A percentile compares a stretch with the other conserved stretches of the same genome.
These are phyloP conservation scores for Auricularia sp. DNA, from an alignment of 768 basidiomycete species.

Conservation along the genomic window DNA sequence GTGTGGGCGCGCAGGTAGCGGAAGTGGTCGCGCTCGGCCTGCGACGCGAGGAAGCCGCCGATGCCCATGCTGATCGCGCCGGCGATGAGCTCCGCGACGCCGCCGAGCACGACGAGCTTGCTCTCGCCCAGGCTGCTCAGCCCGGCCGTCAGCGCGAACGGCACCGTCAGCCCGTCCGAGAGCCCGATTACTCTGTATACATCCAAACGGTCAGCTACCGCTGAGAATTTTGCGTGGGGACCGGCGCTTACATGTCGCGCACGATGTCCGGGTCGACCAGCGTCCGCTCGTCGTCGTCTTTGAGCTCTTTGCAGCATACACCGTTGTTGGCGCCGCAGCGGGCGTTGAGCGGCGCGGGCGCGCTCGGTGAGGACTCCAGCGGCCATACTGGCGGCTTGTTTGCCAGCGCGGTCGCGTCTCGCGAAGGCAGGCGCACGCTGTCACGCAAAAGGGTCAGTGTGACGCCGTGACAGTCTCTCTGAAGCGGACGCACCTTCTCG, in stretches of 20 bases:
- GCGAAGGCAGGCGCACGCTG: background rate
- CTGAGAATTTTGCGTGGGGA: conserved; percentile 3
- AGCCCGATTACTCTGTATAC: conserved; percentile 70
- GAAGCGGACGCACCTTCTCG: background rate
- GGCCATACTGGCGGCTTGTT: background rate
- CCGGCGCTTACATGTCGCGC: conserved; percentile 62
- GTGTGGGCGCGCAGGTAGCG: conserved; percentile 70
- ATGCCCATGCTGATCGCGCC: conserved; percentile 98
- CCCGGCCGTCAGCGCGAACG: conserved; percentile 84
- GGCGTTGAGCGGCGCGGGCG: conserved; percentile 7
- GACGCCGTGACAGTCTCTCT: background rate
- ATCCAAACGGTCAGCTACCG: background rate
- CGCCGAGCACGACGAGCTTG: conserved; percentile 85
- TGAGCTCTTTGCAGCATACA: conserved; percentile 84
- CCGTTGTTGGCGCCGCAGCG: conserved; percentile 25
- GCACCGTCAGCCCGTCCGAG: conserved; percentile 83
- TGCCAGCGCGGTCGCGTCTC: background rate
- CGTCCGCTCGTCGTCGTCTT: conserved; percentile 64
- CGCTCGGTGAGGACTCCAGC: background rate
- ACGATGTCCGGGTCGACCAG: conserved; percentile 81
- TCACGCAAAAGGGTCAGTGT: no score
- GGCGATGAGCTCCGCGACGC: conserved; percentile 90
- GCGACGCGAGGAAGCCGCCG: conserved; percentile 81
- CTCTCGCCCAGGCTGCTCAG: conserved; percentile 83
- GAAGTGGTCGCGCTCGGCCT: conserved; percentile 93